Percentiles rank a stretch among this genome's conserved stretches.
phyloP scores from a whole-genome alignment of 306 rosid species.

The Lupinus albus region DNA sequence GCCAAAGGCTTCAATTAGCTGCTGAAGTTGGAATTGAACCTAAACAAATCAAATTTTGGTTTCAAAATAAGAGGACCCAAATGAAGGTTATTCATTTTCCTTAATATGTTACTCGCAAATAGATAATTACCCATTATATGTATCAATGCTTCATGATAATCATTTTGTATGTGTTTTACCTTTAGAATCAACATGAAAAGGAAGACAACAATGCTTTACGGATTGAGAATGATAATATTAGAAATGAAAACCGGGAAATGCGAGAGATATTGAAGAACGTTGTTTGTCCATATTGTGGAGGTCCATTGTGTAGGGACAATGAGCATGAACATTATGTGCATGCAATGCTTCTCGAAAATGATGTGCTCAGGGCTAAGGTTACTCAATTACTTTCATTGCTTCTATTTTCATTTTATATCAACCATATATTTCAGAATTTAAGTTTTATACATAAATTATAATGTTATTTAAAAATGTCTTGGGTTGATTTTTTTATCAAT shows the following conservation, averaged over 20 bases:
- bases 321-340: conserved; percentile 47
- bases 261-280: conserved; percentile 54
- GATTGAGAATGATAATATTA: conserved; percentile 62
- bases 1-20: conserved; percentile 49
- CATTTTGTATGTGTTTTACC: not conserved
- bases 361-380: conserved; percentile 63
- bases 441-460: too few species aligned
- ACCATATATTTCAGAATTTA: not conserved
- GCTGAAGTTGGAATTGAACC: conserved; percentile 58
- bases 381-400: not conserved
- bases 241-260: conserved; percentile 54
- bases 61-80: conserved; percentile 73
- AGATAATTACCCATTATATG: not conserved
- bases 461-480: too few species aligned
- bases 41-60: conserved; percentile 74
- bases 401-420: not conserved
- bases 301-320: conserved; percentile 52
- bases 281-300: conserved; percentile 66
- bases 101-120: not conserved
- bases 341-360: conserved; percentile 54
- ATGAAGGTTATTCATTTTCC: conserved; percentile 51
- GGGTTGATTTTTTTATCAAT: too few species aligned
- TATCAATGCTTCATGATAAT: not conserved
- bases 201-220: conserved; percentile 57
- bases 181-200: conserved; percentile 61